Conservation (phyloP, 257 asterid genomes). For the Craterostigma plantagineum region DNA sequence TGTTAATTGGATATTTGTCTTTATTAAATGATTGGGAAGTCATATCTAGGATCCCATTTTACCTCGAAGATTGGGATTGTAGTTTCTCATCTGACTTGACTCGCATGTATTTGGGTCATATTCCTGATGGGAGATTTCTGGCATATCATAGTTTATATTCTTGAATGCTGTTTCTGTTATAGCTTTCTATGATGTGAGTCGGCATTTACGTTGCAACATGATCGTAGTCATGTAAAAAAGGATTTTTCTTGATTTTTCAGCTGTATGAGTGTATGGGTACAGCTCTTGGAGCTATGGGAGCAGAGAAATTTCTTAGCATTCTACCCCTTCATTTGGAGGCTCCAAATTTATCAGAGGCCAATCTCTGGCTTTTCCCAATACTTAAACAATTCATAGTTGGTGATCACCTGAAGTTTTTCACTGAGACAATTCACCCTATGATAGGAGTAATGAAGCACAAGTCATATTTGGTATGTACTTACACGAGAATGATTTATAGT, state of each 20-base stretch:
- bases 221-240: too few relatives aligned
- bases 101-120: too few relatives aligned
- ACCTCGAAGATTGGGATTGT: too few relatives aligned
- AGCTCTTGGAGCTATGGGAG: constrained; percentile 86
- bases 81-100: too few relatives aligned
- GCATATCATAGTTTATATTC: too few relatives aligned
- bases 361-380: constrained; percentile 82
- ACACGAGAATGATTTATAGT: neutral
- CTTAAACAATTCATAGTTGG: constrained; percentile 72
- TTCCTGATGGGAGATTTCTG: too few relatives aligned
- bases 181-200: too few relatives aligned
- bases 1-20: too few relatives aligned
- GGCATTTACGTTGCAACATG: too few relatives aligned
- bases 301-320: constrained; percentile 46
- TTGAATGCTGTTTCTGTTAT: too few relatives aligned
- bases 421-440: constrained; percentile 39
- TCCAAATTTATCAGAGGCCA: constrained; percentile 54
- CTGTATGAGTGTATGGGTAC: constrained; percentile 84
- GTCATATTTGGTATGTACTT: constrained; percentile 43
- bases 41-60: too few relatives aligned
- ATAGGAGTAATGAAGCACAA: constrained; percentile 41
- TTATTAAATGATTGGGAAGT: too few relatives aligned
- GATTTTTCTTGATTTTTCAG: constrained; percentile 21
- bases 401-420: constrained; percentile 48
- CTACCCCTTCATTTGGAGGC: constrained; percentile 60